These are phyloP conservation scores for Metschnikowia borealis DNA, from an alignment of 805 yeast species.

Conservation along the genomic window DNA sequence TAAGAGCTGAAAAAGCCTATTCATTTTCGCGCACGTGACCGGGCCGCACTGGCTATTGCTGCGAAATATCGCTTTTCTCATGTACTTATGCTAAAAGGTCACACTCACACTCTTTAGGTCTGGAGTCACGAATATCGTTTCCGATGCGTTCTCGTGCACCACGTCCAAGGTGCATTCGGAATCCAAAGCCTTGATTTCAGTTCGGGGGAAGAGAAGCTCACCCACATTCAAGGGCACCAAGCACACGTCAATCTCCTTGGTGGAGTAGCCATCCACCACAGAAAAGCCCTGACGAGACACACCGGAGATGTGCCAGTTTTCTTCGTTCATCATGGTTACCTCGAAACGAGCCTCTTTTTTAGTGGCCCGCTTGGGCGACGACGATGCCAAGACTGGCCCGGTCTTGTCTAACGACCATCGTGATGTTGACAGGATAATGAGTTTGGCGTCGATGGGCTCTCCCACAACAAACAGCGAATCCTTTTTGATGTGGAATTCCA, in stretches of 20 bases:
- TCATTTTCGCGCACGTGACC: constrained; percentile 5
- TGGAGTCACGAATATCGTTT: constrained; percentile 67
- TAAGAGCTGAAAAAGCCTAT: background rate
- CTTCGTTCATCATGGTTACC: constrained; percentile 50
- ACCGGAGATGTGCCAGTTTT: constrained; percentile 82
- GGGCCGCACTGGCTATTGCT: constrained; percentile 1
- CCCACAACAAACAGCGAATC: constrained; percentile 55
- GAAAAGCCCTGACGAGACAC: constrained; percentile 51
- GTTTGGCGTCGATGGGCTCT: constrained; percentile 48
- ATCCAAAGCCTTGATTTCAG: constrained; percentile 36
- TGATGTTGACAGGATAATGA: constrained; percentile 42
- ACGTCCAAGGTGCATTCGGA: constrained; percentile 47
- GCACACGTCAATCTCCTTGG: constrained; percentile 34
- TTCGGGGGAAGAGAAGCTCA: constrained; percentile 60
- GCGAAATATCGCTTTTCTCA: background rate
- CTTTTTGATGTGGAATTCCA: constrained; percentile 38
- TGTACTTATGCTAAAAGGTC: background rate
- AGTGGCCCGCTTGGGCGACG: constrained; percentile 10
- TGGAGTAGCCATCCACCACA: constrained; percentile 21
- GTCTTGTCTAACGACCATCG: constrained; percentile 36
- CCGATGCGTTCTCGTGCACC: constrained; percentile 64
- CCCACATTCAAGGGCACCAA: constrained; percentile 79
- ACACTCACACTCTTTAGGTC: constrained; percentile 55
- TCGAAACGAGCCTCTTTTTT: constrained; percentile 29
- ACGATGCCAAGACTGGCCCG: constrained; percentile 8